phyloP scores from a whole-genome alignment of 2,329 filamentous ascomycete genomes.

The Cladosporium sp. region DNA sequence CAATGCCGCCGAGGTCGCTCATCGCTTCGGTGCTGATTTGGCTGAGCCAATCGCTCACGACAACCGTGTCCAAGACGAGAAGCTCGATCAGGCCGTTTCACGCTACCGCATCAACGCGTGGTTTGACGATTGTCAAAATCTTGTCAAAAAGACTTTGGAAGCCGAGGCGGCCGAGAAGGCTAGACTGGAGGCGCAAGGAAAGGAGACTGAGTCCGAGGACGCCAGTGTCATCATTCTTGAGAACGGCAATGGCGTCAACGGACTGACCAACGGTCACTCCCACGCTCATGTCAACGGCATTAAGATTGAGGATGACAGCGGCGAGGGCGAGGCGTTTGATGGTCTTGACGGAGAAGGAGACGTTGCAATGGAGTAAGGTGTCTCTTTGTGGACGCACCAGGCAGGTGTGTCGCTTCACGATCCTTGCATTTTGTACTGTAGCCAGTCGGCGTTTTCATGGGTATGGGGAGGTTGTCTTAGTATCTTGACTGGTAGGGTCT shows the following conservation, averaged over 20 bases:
- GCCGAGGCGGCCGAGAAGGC: conserved; percentile 35
- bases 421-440: conserved; percentile 13
- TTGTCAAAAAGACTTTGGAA: conserved; percentile 41
- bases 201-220: conserved; percentile 22
- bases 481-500: neutral
- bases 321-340: conserved; percentile 19
- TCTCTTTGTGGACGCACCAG: neutral
- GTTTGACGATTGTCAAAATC: conserved; percentile 49
- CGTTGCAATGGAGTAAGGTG: conserved; percentile 21
- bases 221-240: conserved; percentile 14
- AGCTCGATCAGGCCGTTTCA: conserved; percentile 57
- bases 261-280: conserved; percentile 13
- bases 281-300: conserved; percentile 17
- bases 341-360: conserved; percentile 23
- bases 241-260: conserved; percentile 14
- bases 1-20: conserved; percentile 38
- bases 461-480: neutral
- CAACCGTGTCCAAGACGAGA: conserved; percentile 70
- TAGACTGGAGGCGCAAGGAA: conserved; percentile 25
- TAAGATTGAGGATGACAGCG: conserved; percentile 19
- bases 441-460: conserved; percentile 14
- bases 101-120: conserved; percentile 70
- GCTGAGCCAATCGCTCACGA: conserved; percentile 68
- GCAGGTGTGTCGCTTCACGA: neutral
- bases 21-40: conserved; percentile 57